Evolutionary conservation across 2,329 filamentous ascomycete genomes (phyloP).

Genomic region (Chaetomium sp.): DNA sequence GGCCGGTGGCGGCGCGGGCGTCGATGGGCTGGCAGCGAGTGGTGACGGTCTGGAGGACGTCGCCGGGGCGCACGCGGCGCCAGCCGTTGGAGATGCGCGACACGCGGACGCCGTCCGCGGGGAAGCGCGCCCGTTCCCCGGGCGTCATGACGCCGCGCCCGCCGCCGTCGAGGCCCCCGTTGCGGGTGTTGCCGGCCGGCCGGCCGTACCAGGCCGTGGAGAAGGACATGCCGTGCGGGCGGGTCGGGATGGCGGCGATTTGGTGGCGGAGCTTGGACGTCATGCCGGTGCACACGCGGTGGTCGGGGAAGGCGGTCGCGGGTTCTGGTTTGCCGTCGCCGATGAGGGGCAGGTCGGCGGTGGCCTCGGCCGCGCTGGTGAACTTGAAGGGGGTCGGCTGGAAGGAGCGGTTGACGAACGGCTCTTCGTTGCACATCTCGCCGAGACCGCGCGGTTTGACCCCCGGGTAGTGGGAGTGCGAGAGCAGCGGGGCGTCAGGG

Average conservation of each 20-base stretch:
- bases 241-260: conserved; percentile 60
- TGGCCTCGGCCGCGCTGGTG: conserved; percentile 56
- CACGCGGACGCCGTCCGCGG: conserved; percentile 31
- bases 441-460: conserved; percentile 52
- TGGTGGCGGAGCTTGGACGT: conserved; percentile 47
- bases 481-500: conserved; percentile 57
- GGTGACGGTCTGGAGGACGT: conserved; percentile 64
- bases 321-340: conserved; percentile 62
- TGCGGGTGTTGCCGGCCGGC: not conserved
- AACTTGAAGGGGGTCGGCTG: conserved; percentile 62
- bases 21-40: conserved; percentile 57
- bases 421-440: conserved; percentile 58
- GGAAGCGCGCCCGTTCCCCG: conserved; percentile 47
- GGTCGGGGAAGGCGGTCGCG: conserved; percentile 70
- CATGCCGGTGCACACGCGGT: conserved; percentile 54
- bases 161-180: not conserved
- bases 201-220: conserved; percentile 45
- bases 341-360: conserved; percentile 63
- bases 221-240: conserved; percentile 59
- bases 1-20: conserved; percentile 52
- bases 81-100: conserved; percentile 49
- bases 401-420: conserved; percentile 57
- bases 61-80: conserved; percentile 53
- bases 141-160: conserved; percentile 43
- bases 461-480: conserved; percentile 60